Evolutionary conservation across 2,329 filamentous ascomycete genomes (phyloP), one percentile per base, ranked within the genome.

Genomic region (Clonostachys sp.): DNA sequence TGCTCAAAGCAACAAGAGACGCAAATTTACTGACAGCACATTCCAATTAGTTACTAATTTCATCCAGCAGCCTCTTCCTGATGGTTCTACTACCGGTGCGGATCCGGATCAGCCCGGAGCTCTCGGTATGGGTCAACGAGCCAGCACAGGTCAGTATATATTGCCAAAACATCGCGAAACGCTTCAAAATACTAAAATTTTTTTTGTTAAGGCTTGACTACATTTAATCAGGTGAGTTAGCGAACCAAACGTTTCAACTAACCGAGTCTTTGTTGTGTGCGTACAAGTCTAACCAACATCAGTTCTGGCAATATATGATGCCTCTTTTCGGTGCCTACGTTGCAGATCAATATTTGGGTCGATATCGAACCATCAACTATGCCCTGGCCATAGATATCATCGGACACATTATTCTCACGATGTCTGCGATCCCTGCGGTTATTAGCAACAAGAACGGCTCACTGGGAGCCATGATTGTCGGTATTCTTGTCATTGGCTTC

Each of bases 361-460:
- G 84, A 50, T 89, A 82, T 68, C 77, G 78, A 54, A 88, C 86
- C 20, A 88, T 89, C 55, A 74, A 78, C 53, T 71, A 73, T 42
- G 81, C 85, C 40, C 78, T 86, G 36, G 67, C 67, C 1, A 64
- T 86, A 39, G 83, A 84, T 46, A 77, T 87, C 54, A 49, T 85
- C 30, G 86, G 86, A 10, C 82, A 87, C 52, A 57, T 80, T n/a
- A 76, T 89, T 42, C 71, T 89, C 18, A 78, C 87, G 56, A 62
- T 83, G 14, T 83, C 83, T 1, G 80, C 83, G n/a, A 66, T 87
- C 6, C 86, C 86, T 0, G 66, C 70, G 1, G 77, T 86, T 18
- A 81, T 89, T 44, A 66, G 73, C 12, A 68, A 76, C 43, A 67
- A 71, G 4, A 46, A 76, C 71, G 74, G 78, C 20, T 74, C 83